These are phyloP conservation scores for Achaetomiella virescens DNA, from an alignment of 495 filamentous ascomycete species.

Conservation along the genomic window DNA sequence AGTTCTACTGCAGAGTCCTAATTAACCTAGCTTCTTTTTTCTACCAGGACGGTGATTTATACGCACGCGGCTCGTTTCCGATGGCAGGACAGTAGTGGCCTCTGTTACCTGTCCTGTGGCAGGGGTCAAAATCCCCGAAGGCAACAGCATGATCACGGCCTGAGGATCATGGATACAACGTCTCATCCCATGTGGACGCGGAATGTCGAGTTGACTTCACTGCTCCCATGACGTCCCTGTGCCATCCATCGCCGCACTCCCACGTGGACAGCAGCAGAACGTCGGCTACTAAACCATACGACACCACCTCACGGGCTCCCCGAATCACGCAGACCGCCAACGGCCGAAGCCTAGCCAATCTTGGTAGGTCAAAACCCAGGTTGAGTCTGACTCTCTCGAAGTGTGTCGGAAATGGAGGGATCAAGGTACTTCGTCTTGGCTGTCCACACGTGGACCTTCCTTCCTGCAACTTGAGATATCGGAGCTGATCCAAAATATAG, in stretches of 20 bases:
- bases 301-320: neutral
- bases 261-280: neutral
- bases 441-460: conserved; percentile 3
- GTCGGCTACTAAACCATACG: neutral
- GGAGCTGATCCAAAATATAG: neutral
- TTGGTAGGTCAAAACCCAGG: neutral
- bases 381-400: neutral
- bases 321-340: conserved; percentile 5
- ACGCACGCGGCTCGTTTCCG: conserved; percentile 8
- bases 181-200: neutral
- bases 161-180: conserved; percentile 4
- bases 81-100: neutral
- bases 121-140: neutral
- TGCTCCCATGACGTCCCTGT: neutral
- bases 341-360: neutral
- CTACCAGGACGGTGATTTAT: neutral
- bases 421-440: neutral
- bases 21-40: neutral
- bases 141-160: conserved; percentile 3
- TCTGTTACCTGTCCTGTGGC: neutral
- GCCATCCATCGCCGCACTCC: neutral
- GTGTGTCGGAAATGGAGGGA: neutral
- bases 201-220: neutral
- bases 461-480: neutral
- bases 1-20: neutral